Conservation (phyloP, 148 eudicot species). For the Vaccinium myrtillus region DNA sequence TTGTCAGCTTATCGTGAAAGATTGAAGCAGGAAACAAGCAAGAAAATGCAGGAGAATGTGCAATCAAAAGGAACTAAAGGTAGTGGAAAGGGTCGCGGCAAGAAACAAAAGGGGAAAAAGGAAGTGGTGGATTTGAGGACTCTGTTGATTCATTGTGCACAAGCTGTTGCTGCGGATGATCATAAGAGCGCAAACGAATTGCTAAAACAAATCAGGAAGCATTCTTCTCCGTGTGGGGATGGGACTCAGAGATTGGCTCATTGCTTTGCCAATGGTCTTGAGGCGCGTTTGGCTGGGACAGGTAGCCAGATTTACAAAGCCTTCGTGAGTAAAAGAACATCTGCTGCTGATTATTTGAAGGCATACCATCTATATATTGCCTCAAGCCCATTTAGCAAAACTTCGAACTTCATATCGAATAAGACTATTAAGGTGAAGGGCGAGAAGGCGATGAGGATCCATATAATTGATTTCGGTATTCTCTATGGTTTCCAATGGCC, state of each 20-base stretch:
- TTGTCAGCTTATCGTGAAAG: slow-evolving; percentile 39
- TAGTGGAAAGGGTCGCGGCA: slow-evolving; percentile 43
- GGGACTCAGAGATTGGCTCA: slow-evolving; percentile 37
- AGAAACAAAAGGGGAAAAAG: slow-evolving; percentile 32
- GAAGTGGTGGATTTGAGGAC: slow-evolving; percentile 41
- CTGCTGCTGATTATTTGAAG: slow-evolving; percentile 37
- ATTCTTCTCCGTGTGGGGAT: slow-evolving; percentile 32
- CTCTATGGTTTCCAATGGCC: slow-evolving; percentile 48
- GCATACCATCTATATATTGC: slow-evolving; percentile 34
- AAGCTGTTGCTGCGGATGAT: slow-evolving; percentile 37
- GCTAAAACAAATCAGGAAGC: slow-evolving; percentile 33
- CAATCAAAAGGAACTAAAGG: slow-evolving; percentile 27
- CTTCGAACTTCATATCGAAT: slow-evolving; percentile 30
- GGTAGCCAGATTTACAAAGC: slow-evolving; percentile 34
- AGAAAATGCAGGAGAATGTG: slow-evolving; percentile 29
- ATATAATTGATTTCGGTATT: slow-evolving; percentile 37
- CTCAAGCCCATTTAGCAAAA: slow-evolving; percentile 32
- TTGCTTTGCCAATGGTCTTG: slow-evolving; percentile 36
- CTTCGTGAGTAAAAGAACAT: slow-evolving; percentile 14
- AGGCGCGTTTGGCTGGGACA: slow-evolving; percentile 43
- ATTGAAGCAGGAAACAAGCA: slow-evolving; percentile 35
- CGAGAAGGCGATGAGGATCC: slow-evolving; percentile 22
- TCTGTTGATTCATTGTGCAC: slow-evolving; percentile 33
- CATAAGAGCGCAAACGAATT: slow-evolving; percentile 23
- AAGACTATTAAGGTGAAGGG: slow-evolving; percentile 24